Evolutionary conservation across 106 monocot genomes (phyloP), one percentile per base, ranked within the genome.

Genomic region (Phalaenopsis equestris): DNA sequence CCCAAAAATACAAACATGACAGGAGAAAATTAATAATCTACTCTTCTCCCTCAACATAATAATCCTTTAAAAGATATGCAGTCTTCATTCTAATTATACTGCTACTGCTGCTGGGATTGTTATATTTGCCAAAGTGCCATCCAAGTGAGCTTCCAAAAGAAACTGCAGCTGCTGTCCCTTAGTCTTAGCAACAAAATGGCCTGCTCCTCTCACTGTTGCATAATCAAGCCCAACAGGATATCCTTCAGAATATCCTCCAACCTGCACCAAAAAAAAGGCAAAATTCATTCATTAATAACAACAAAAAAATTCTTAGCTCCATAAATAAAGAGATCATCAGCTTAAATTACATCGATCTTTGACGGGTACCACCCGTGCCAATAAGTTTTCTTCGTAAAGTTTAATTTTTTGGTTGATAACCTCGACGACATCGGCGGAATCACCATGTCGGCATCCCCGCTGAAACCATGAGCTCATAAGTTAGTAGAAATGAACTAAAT

Each of bases 161-260:
- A 10, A 15, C 11, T 76, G 76, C 78, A 78, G 19, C 56, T 78
- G 56, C 4, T 38, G 8, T n/a, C 56, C 78, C 17, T 78, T 55
- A 9, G 56, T 57, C 56, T 78, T 78, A 9, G 78, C 56, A 57
- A 78, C 78, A 18, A 78, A 56, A 57, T 78, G 78, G 16, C 78
- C 78, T 6, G 78, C 78, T 24, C 78, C 78, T 45, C 56, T 78
- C 56, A 78, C 78, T 17, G 78, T 78, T n/a, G 78, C 78, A 57
- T 17, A 78, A 11, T 6, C 57, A 30, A 78, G 17, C 37, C 78
- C 78, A 18, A 41, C 56, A 52, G 1, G 18, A 39, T 78, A 57
- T 23, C 39, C 55, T 55, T 78, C 78, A 7, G 78, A 15, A 23
- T 8, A 78, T 15, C 78, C 78, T 57, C 78, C 56, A 56, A 4